A percentile compares a stretch with the other conserved stretches of the same genome.
These are phyloP conservation scores for Trichophyton rubrum DNA, from an alignment of 2,329 filamentous ascomycete species.

Conservation along the genomic window DNA sequence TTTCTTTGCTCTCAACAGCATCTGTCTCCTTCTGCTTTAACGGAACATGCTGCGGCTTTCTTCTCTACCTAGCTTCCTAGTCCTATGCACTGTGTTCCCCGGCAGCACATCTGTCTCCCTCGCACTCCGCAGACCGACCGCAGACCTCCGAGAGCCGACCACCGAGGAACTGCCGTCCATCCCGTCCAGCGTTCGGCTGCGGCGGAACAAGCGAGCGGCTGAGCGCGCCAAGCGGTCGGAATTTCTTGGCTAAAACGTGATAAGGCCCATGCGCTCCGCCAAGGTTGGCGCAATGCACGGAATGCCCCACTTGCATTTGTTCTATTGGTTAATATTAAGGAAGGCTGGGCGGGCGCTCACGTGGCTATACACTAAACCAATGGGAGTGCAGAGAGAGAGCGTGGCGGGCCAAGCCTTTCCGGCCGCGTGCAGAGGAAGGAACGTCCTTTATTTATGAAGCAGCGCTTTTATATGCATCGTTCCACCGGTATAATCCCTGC, in stretches of 20 bases:
- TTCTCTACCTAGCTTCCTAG: background rate
- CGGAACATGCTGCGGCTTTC: background rate
- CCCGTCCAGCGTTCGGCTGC: background rate
- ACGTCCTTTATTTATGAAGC: background rate
- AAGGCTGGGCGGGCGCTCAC: constrained; percentile 5
- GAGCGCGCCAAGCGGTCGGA: background rate
- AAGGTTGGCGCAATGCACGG: background rate
- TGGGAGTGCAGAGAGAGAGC: background rate
- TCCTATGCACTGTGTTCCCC: background rate
- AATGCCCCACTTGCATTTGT: background rate
- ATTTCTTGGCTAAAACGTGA: constrained; percentile 3
- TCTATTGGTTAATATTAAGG: background rate
- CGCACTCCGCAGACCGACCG: background rate
- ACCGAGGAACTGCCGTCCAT: background rate
- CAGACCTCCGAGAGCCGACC: background rate
- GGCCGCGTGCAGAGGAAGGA: background rate
- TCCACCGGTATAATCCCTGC: background rate
- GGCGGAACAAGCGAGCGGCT: background rate
- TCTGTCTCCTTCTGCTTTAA: background rate
- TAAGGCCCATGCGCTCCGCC: background rate
- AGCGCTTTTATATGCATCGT: background rate
- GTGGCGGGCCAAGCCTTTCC: constrained; percentile 11
- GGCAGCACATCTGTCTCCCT: too few species aligned
- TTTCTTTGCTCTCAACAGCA: background rate
- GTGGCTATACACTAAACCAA: constrained; percentile 5